Evolutionary conservation across 495 filamentous ascomycete species (phyloP).

Genomic region (Penicillium pancosmium): DNA sequence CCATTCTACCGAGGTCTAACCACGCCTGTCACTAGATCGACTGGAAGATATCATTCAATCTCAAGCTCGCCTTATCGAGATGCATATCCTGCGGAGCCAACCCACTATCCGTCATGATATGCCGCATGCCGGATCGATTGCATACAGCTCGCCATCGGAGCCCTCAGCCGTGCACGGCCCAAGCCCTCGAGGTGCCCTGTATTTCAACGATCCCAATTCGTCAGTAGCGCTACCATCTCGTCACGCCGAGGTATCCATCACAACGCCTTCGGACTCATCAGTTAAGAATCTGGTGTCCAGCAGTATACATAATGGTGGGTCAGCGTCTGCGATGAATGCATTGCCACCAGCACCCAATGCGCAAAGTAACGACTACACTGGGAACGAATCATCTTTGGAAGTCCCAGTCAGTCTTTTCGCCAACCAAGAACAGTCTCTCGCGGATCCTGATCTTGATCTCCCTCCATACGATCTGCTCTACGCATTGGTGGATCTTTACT

Average conservation of each 20-base stretch:
- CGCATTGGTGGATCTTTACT: constrained; percentile 81
- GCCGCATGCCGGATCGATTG: constrained; percentile 30
- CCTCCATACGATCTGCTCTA: constrained; percentile 86
- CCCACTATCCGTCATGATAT: constrained; percentile 28
- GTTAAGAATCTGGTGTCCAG: constrained; percentile 31
- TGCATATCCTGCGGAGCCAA: constrained; percentile 48
- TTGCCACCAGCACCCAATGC: constrained; percentile 29
- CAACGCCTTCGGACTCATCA: constrained; percentile 43
- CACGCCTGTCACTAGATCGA: constrained; percentile 36
- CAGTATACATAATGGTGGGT: constrained; percentile 26
- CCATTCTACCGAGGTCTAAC: background rate
- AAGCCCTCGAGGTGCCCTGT: constrained; percentile 39
- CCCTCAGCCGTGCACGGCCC: constrained; percentile 41
- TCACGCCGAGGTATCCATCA: constrained; percentile 36
- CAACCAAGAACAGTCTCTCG: constrained; percentile 46
- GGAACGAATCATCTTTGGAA: constrained; percentile 50
- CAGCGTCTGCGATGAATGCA: constrained; percentile 20
- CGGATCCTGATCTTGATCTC: constrained; percentile 70
- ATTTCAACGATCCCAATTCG: constrained; percentile 42
- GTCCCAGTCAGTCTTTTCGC: constrained; percentile 45
- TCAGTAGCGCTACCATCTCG: constrained; percentile 28
- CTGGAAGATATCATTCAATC: constrained; percentile 51
- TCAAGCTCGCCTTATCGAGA: constrained; percentile 51
- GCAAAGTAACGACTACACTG: constrained; percentile 38
- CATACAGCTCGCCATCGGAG: constrained; percentile 49